Percentiles rank a stretch among this genome's conserved stretches.
phyloP scores from a whole-genome alignment of 2,329 filamentous ascomycete species.

The Albophoma yamanashiensis region DNA sequence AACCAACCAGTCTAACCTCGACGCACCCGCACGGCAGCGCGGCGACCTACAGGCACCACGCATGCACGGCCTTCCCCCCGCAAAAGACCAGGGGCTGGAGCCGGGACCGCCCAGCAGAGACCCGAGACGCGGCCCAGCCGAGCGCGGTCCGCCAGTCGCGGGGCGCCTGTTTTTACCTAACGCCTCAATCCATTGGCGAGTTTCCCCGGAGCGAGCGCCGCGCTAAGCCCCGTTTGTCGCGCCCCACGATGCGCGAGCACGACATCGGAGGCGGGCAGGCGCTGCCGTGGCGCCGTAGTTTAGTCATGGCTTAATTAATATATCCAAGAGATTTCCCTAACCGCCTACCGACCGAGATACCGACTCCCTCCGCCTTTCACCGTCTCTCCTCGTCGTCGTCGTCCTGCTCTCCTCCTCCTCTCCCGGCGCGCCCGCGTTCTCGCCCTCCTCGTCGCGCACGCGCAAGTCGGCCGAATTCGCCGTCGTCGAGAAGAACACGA shows the following conservation, averaged over 20 bases:
- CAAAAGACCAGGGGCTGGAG: too few species aligned
- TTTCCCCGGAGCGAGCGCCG: neutral
- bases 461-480: neutral
- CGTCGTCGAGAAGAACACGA: neutral
- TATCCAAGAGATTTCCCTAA: neutral
- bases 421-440: neutral
- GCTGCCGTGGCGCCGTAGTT: neutral
- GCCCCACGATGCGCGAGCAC: constrained; percentile 5
- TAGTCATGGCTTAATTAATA: too few species aligned
- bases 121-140: neutral
- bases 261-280: constrained; percentile 9
- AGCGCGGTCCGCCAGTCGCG: neutral
- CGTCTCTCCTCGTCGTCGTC: neutral
- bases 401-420: neutral
- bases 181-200: neutral
- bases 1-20: too few species aligned
- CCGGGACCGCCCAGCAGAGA: too few species aligned
- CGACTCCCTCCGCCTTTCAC: neutral
- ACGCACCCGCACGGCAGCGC: too few species aligned
- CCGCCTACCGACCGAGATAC: too few species aligned
- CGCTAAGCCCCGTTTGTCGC: neutral
- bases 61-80: too few species aligned
- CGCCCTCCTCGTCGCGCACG: neutral
- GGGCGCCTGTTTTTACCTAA: neutral
- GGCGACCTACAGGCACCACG: too few species aligned